Conservation (phyloP, 768 basidiomycete genomes). For the Rhodotorula paludigena region DNA sequence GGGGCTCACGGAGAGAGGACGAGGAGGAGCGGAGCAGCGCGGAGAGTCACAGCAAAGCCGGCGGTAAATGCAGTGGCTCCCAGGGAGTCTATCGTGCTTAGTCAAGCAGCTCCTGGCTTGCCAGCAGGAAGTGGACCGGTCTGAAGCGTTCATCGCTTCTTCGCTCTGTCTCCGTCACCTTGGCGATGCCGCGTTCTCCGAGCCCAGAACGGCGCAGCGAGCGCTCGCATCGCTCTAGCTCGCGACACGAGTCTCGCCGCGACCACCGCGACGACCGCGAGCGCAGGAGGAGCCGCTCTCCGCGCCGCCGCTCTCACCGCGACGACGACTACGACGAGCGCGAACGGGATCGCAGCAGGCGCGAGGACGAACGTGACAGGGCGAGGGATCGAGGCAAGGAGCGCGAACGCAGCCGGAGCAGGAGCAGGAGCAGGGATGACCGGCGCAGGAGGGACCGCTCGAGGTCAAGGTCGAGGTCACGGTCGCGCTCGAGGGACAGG, state of each 20-base stretch:
- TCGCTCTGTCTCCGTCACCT: neutral
- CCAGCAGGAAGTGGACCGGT: too few species aligned
- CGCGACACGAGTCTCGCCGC: neutral
- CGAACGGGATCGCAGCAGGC: neutral
- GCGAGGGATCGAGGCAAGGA: neutral
- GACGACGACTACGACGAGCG: neutral
- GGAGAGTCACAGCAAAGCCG: too few species aligned
- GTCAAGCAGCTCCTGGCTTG: neutral
- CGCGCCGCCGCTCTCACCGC: neutral
- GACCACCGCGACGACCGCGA: slow-evolving; percentile 6
- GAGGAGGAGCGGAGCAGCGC: neutral
- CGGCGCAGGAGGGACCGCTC: slow-evolving; percentile 7
- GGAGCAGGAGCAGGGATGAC: neutral
- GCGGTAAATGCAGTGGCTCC: too few species aligned
- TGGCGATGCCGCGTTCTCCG: slow-evolving; percentile 23
- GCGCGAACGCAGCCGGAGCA: neutral
- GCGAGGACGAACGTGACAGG: neutral
- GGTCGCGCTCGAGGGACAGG: neutral
- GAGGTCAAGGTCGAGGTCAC: slow-evolving; percentile 23
- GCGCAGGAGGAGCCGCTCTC: neutral
- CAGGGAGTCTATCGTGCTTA: too few species aligned
- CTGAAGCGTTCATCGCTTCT: too few species aligned
- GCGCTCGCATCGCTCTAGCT: slow-evolving; percentile 4
- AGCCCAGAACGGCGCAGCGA: slow-evolving; percentile 17
- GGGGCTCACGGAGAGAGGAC: too few species aligned